Evolutionary conservation across 371 early-diverging fungal genomes (phyloP), one percentile per base, ranked within the genome.

Genomic region (Dinochytrium kinnereticum): DNA sequence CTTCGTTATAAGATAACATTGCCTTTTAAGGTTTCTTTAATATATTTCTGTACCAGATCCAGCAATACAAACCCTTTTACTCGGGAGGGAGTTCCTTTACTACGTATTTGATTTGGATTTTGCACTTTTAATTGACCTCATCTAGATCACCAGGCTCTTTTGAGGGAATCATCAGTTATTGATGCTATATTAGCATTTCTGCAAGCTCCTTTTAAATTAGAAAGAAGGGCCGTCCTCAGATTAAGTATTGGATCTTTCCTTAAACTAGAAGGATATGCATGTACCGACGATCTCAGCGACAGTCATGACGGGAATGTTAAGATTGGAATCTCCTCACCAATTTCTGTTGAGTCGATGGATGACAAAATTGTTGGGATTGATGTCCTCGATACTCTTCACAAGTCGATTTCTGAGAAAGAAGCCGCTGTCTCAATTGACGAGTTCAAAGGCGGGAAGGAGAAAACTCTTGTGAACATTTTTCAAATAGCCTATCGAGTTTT

Each of bases 11-110:
- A 51, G 15, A 26, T 5, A 26, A 17, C 33, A 68, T 59, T 10
- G 10, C 65, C 19, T 71, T 13, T 65, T 17, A 59, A 84, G 81
- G 74, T 76, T 26, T 69, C 82, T 1, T 59, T 88, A 33, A 82
- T 87, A n/a, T 77, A 75, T 10, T 89, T 87, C 57, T 84, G 85
- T 55, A 85, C 89, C 1, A 68, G 80, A 34, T 87, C 86, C 30
- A 76, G 68, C 13, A 83, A 85, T 49, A 17, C 65, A 0, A 84
- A 89, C 73, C 76, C 79, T 0, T 59, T 79, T 3, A 76, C 77
- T 30, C 79, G 89, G 0, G 76, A 77, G 30, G 89, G 89, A 1
- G 49, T 83, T 7, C 86, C 89, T 0, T 75, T 78, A 1, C 70
- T 78, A 66, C 76, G 87, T 86, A 5, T 15, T 55, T n/a, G 5